phyloP scores from a whole-genome alignment of 495 filamentous ascomycete genomes.

The Barbatosphaeria neglecta region DNA sequence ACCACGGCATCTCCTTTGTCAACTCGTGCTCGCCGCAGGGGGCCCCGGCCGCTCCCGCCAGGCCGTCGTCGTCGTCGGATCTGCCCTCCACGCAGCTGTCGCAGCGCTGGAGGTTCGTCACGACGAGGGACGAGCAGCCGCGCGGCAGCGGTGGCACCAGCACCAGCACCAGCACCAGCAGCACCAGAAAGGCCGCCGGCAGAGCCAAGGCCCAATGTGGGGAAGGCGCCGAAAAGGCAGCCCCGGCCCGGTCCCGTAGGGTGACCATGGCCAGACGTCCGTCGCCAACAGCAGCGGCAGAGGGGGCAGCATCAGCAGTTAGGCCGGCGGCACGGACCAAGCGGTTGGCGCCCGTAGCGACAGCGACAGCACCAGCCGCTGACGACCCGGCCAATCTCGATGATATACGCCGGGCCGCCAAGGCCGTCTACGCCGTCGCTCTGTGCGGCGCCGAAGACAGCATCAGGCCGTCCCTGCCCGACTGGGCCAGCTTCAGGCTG shows the following conservation, averaged over 20 bases:
- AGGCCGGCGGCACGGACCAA: no score
- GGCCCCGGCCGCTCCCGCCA: neutral
- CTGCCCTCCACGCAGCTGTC: neutral
- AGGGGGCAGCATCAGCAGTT: neutral
- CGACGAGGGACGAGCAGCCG: neutral
- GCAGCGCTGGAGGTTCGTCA: conserved; percentile 1
- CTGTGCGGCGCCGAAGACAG: neutral
- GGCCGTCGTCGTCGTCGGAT: conserved; percentile 1
- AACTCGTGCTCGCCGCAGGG: conserved; percentile 11
- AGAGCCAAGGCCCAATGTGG: neutral
- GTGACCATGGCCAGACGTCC: neutral
- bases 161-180: no score
- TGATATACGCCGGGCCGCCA: neutral
- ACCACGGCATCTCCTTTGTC: conserved; percentile 19
- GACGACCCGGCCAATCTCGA: neutral
- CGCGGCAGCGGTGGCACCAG: neutral
- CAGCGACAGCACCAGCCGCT: no score
- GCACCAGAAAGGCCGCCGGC: neutral
- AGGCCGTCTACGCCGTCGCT: neutral
- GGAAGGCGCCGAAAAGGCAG: neutral
- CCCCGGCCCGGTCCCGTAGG: neutral
- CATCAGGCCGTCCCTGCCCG: neutral
- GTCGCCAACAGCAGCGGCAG: neutral
- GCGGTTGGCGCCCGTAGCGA: no score
- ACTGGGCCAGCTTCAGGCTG: conserved; percentile 1